Base-by-base conservation (phyloP, 805 yeast genomes). In the Candida ponderosae region DNA sequence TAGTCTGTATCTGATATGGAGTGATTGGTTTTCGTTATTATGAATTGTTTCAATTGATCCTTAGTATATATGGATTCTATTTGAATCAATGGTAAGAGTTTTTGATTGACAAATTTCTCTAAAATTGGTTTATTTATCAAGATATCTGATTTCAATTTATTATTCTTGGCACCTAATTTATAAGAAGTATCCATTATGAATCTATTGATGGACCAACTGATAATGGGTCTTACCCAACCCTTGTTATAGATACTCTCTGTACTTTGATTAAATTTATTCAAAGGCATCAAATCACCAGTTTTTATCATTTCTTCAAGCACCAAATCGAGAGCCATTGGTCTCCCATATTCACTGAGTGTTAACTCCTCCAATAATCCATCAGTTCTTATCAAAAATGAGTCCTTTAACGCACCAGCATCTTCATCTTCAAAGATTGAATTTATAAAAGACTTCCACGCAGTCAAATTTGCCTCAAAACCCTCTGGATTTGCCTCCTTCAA, bases 391-490 rank as follows among this genome's bases (percentile, higher is more conserved):
- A 51, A 42, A n/a, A 62, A 41, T 1, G 34, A 28, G 11, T 53
- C 34, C 2, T 32, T 8, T 4, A 52, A 38, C 2, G 41, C 21
- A 1, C 34, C 35, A 5, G 29, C 24, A n/a, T 50, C 32, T 8
- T 35, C 16, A 7, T 35, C 31, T 6, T 40, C 32, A 34, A 53
- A 43, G 32, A 49, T 30, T 24, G 41, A 38, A 7, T 40, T 40
- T 3, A 65, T 36, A 29, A 53, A 54, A 2, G 56, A 46, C 31
- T 48, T 54, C 70, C 70, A 65, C 6, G 63, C 59, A 18, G 50
- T 46, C 31, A 64, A 43, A 38, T 65, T 65, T 8, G 69, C 70
- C 28, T 50, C 55, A 32, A 56, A 65, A 1, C 70, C 70, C n/a
- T 65, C 70, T 10, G 58, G 57, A 40, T 65, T 65, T 17, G 57